These are phyloP conservation scores for Suillus occidentalis DNA, from an alignment of 768 basidiomycete species.

Conservation along the genomic window DNA sequence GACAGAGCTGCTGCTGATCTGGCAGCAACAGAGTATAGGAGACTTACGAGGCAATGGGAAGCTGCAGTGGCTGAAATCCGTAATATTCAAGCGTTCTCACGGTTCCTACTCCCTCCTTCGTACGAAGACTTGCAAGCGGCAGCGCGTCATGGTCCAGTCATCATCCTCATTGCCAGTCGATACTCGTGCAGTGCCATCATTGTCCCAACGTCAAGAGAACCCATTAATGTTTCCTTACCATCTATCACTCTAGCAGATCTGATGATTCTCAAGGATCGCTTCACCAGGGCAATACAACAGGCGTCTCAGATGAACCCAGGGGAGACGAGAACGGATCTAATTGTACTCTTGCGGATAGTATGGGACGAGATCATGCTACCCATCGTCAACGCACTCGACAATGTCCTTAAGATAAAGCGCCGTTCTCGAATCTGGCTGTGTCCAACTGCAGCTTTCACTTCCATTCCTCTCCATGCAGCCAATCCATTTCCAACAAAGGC, in stretches of 20 bases:
- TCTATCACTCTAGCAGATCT: neutral
- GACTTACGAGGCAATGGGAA: neutral
- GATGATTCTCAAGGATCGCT: neutral
- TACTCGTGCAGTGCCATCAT: too few species aligned
- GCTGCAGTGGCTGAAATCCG: neutral
- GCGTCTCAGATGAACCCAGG: neutral
- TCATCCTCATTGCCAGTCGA: too few species aligned
- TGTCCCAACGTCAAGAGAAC: too few species aligned
- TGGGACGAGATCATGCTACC: neutral
- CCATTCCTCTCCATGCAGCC: too few species aligned
- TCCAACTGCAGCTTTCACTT: too few species aligned
- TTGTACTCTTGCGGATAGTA: neutral
- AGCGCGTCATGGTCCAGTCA: too few species aligned
- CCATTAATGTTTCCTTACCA: neutral
- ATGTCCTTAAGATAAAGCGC: neutral
- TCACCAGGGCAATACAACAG: neutral
- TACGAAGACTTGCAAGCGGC: constrained; percentile 8
- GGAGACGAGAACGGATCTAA: neutral
- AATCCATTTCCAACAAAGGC: too few species aligned
- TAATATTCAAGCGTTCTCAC: constrained; percentile 9
- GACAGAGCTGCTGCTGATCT: neutral
- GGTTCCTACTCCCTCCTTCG: constrained; percentile 12
- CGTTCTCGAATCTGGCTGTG: neutral
- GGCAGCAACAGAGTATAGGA: rapidly evolving
- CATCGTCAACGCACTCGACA: neutral